Evolutionary conservation across 2,329 filamentous ascomycete genomes (phyloP), one percentile per base, ranked within the genome.

Genomic region (Colletotrichum brevisporum): DNA sequence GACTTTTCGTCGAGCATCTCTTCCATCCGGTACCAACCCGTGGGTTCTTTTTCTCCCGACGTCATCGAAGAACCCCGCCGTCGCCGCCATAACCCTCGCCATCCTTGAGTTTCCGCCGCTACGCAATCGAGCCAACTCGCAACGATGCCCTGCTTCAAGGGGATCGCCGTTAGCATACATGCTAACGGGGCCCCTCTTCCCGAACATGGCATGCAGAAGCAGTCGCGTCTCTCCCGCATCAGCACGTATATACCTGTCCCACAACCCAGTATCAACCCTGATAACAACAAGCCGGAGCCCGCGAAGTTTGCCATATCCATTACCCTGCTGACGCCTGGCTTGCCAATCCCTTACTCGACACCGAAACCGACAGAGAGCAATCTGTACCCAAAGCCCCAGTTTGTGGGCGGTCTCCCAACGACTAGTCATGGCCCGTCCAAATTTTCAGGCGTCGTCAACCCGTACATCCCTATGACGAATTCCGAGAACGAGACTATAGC

Each of bases 221-320:
- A 98, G 82, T 94, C 94, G 67, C 92, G 94, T 76, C 88, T 94
- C 72, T 95, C 94, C 71, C 92, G 96, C 77, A 98, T 99, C 83
- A 97, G 94, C 79, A 94, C 94, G 76, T 99, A 97, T 84, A 98
- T 99, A 76, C 94, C 95, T 60, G 96, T 99, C 6, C 95, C 96
- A 43, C 92, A 95, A 71, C 92, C 95, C 50, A 93, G 93, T 81
- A 83, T 98, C 60, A 77, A 73, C 55, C 72, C 76, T 45, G 57
- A 90, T 70, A 88, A 88, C 65, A 90, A 90, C 76, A 94, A 94
- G 83, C 91, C 94, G 57, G 94, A 98, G 83, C 92, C 97, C 75
- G 94, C 96, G 70, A 96, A 95, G 75, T 99, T 99, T 81, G 96
- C 96, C 75, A 98, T 99, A 76, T 98, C 95, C 60, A 98, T 99